phyloP scores from a whole-genome alignment of 768 basidiomycete genomes.

The Boletales sp. region DNA sequence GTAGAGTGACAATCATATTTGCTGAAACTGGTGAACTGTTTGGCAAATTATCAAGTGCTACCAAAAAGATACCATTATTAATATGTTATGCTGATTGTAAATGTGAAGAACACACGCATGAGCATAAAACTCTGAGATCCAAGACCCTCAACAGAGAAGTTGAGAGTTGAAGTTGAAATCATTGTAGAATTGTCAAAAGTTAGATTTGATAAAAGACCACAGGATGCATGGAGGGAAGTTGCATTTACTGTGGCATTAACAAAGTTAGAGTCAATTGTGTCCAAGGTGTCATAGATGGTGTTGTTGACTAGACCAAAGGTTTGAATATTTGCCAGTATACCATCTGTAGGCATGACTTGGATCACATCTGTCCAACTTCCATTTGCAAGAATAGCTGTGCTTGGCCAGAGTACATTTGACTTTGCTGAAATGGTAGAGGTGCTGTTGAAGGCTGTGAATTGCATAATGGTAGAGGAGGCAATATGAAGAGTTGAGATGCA shows the following conservation, averaged over 20 bases:
- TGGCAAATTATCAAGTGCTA: not conserved
- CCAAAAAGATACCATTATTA: not conserved
- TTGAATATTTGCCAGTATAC: not conserved
- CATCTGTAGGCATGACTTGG: not conserved
- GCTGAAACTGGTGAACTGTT: not conserved
- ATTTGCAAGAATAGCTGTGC: not conserved
- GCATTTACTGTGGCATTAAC: constrained; percentile 10
- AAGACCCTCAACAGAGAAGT: not conserved
- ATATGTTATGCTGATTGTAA: not conserved
- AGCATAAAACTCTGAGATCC: not conserved
- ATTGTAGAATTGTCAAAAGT: not conserved
- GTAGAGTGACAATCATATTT: not conserved
- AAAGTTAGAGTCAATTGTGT: not conserved
- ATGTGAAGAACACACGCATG: not conserved
- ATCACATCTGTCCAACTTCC: too few relatives aligned
- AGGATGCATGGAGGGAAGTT: constrained; percentile 4
- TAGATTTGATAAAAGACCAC: constrained; percentile 9
- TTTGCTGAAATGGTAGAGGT: not conserved
- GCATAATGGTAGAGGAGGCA: constrained; percentile 19
- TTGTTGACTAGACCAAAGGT: constrained; percentile 11
- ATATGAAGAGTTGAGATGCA: constrained; percentile 19
- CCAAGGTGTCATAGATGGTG: constrained; percentile 9
- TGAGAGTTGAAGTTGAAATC: not conserved
- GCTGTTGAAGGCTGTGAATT: constrained; percentile 12
- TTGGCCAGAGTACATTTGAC: constrained; percentile 7